Conservation (phyloP, 768 basidiomycete genomes). For the Mycena crocata region DNA sequence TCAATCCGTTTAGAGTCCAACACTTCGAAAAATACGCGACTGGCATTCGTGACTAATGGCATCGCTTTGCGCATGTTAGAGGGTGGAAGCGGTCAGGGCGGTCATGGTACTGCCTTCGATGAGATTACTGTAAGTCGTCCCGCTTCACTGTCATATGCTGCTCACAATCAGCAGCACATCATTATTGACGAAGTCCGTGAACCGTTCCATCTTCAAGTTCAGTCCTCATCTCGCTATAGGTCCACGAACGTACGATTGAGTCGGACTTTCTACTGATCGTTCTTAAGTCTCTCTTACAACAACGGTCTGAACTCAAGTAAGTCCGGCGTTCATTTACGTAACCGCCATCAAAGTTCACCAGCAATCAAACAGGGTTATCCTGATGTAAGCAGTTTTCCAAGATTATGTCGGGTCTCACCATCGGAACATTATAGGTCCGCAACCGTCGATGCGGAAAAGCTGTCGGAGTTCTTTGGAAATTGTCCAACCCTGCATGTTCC, state of each 20-base stretch:
- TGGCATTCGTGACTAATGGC: constrained; percentile 92
- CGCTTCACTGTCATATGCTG: constrained; percentile 15
- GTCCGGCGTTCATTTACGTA: constrained; percentile 27
- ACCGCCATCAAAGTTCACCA: constrained; percentile 17
- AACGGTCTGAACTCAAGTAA: constrained; percentile 88
- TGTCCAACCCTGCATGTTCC: constrained; percentile 90
- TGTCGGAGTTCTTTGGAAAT: constrained; percentile 89
- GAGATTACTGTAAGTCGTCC: constrained; percentile 84
- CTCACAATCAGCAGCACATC: constrained; percentile 71
- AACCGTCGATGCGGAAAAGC: constrained; percentile 91
- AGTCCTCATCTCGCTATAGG: constrained; percentile 54
- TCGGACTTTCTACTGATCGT: constrained; percentile 97
- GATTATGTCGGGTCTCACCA: too few species aligned
- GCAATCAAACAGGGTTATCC: constrained; percentile 70
- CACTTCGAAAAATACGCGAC: constrained; percentile 79
- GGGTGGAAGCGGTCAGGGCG: constrained; percentile 74
- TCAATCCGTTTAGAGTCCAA: constrained; percentile 94
- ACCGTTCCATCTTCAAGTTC: constrained; percentile 4
- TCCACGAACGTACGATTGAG: constrained; percentile 97
- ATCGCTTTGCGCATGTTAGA: constrained; percentile 99
- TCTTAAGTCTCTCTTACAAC: constrained; percentile 81
- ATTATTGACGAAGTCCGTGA: constrained; percentile 88
- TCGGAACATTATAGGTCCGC: too few species aligned
- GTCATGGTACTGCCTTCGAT: constrained; percentile 86
- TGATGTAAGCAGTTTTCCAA: too few species aligned